A percentile compares a stretch with the other conserved stretches of the same genome.
Evolutionary conservation across 176 grass and related monocot species (phyloP).

Genomic region (Hordeum marinum): DNA sequence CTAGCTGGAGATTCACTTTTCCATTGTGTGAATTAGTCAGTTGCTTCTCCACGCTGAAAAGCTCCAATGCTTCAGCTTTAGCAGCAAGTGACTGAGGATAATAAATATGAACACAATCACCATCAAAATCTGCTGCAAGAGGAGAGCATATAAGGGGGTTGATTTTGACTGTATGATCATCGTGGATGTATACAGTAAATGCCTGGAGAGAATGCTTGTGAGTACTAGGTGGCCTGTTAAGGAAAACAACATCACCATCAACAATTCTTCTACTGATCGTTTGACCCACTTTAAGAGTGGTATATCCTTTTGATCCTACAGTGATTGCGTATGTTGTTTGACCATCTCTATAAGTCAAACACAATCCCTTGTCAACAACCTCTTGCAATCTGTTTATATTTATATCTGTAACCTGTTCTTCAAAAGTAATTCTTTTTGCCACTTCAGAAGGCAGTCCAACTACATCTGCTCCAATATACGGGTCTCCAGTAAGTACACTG

Average conservation of each 20-base stretch:
- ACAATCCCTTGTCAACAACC: constrained; percentile 68
- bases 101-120: constrained; percentile 90
- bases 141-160: constrained; percentile 85
- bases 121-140: constrained; percentile 86
- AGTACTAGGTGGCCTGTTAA: constrained; percentile 89
- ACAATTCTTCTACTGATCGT: constrained; percentile 68
- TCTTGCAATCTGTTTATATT: constrained; percentile 75
- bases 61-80: constrained; percentile 86
- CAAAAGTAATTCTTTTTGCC: constrained; percentile 81
- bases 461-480: constrained; percentile 76
- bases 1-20: constrained; percentile 68
- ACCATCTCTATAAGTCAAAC: constrained; percentile 87
- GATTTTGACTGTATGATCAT: constrained; percentile 91
- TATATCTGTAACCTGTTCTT: constrained; percentile 72
- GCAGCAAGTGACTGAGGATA: constrained; percentile 90
- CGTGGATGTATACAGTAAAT: constrained; percentile 77
- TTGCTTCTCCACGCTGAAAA: constrained; percentile 86
- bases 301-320: constrained; percentile 77
- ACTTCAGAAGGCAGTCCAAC: constrained; percentile 90
- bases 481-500: constrained; percentile 85
- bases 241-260: constrained; percentile 89
- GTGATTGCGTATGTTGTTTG: constrained; percentile 75
- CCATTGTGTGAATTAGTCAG: constrained; percentile 70
- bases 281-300: constrained; percentile 79
- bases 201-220: constrained; percentile 95